phyloP scores from a whole-genome alignment of 2,329 filamentous ascomycete genomes.

The Ramichloridium luteum region DNA sequence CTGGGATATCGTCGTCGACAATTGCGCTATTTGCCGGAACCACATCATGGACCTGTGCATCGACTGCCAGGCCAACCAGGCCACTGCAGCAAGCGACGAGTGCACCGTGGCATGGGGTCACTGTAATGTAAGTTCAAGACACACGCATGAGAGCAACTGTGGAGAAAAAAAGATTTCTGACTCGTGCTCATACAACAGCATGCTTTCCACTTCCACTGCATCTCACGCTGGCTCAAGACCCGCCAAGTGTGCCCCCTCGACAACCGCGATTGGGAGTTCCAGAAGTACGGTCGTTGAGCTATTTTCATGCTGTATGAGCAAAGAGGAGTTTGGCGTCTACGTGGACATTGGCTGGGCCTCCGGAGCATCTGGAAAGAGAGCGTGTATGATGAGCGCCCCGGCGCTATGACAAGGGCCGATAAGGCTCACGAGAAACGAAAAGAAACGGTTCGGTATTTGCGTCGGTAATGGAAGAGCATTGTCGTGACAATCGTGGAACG shows the following conservation, averaged over 20 bases:
- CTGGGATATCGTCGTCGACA: constrained; percentile 99
- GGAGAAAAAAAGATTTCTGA: neutral
- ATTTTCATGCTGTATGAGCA: constrained; percentile 1
- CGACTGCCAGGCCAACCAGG: constrained; percentile 97
- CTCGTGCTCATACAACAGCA: constrained; percentile 48
- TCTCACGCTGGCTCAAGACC: constrained; percentile 98
- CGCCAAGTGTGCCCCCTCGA: constrained; percentile 94
- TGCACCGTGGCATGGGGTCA: constrained; percentile 99
- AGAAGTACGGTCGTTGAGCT: constrained; percentile 78
- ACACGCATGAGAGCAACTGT: too few relatives aligned
- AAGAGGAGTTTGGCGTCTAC: neutral
- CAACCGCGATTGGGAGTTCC: constrained; percentile 98
- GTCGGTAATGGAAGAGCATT: too few relatives aligned
- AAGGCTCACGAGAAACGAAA: too few relatives aligned
- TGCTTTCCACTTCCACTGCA: constrained; percentile 99
- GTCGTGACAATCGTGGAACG: too few relatives aligned
- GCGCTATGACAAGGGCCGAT: too few relatives aligned
- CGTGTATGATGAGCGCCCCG: too few relatives aligned
- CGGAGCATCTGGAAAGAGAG: too few relatives aligned
- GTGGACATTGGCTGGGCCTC: too few relatives aligned
- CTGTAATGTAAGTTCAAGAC: constrained; percentile 67
- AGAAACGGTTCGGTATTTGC: too few relatives aligned
- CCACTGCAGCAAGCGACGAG: constrained; percentile 91
- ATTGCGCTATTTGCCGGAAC: constrained; percentile 97
- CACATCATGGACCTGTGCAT: constrained; percentile 99